Evolutionary conservation across 2,329 filamentous ascomycete genomes (phyloP), one percentile per base, ranked within the genome.

Genomic region (Aspergillus nomiae): DNA sequence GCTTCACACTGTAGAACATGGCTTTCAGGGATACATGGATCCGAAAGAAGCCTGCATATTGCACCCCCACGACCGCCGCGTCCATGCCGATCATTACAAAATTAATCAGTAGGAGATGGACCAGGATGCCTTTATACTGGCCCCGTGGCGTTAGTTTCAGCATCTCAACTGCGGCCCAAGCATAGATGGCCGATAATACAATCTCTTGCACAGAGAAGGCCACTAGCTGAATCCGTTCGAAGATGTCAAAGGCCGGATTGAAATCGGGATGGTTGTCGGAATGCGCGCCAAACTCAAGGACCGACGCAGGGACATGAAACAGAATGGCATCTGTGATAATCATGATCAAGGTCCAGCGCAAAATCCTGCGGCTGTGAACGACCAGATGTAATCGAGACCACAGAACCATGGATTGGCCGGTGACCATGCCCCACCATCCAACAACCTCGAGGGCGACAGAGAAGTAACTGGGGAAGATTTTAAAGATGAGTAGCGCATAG

Each of bases 401-500:
- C 11, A 57, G 26, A 10, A 57, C 55, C 36, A 57, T 46, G 19
- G 55, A 57, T 38, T 57, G 55, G 36, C 55, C 55, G 12, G 55
- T 57, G 36, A 57, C 55, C 55, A 57, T 57, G 34, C 38, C 38
- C 26, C 38, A 57, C 55, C 55, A 57, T 5, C 55, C 55, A 21
- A 34, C 19, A 7, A 57, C 38, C 55, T 45, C 43, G 0, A 57
- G 19, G 24, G 55, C 55, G 55, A 57, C 38, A 16, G 38, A n/a
- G 24, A 57, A 46, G n/a, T 46, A 57, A 24, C 32, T 36, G 5
- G 34, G 26, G 8, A 48, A 45, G 10, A 58, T 32, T 28, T 58
- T 19, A 28, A 58, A 58, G 12, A 46, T 36, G 11, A 46, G n/a
- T 28, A 58, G 28, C 12, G 43, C n/a, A 41, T 46, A 58, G 26